These are phyloP conservation scores for Camelina sativa DNA, from an alignment of 345 rosid genomes.

Conservation along the genomic window DNA sequence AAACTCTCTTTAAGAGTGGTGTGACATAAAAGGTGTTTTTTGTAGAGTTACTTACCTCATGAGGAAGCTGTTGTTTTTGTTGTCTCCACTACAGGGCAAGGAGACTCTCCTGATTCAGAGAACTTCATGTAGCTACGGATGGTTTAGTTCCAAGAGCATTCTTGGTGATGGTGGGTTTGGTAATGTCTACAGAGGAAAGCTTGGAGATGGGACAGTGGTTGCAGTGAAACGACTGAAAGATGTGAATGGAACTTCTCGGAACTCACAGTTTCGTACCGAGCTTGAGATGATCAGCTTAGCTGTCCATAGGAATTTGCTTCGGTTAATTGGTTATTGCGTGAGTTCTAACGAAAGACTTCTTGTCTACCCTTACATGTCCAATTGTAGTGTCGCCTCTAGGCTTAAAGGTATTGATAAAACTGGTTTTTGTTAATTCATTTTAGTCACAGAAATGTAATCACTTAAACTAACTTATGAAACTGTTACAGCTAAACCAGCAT, in stretches of 20 bases:
- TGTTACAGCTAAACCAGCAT: slow-evolving; percentile 68
- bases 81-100: slow-evolving; percentile 96
- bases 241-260: slow-evolving; percentile 74
- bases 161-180: slow-evolving; percentile 97
- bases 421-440: background rate
- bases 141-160: slow-evolving; percentile 76
- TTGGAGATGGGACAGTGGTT: slow-evolving; percentile 69
- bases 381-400: slow-evolving; percentile 94
- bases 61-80: slow-evolving; percentile 73
- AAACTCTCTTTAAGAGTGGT: too few species aligned
- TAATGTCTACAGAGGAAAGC: slow-evolving; percentile 89
- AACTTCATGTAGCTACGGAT: slow-evolving; percentile 78
- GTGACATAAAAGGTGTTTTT: background rate
- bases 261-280: slow-evolving; percentile 88
- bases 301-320: slow-evolving; percentile 82
- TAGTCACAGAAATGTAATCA: background rate
- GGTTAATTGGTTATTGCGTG: slow-evolving; percentile 81
- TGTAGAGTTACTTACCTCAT: slow-evolving; percentile 65
- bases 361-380: slow-evolving; percentile 93
- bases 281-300: slow-evolving; percentile 97
- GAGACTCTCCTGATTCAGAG: slow-evolving; percentile 92
- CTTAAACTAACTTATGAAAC: background rate
- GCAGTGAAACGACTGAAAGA: slow-evolving; percentile 91
- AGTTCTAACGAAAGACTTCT: slow-evolving; percentile 79
- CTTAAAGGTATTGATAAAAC: slow-evolving; percentile 65